Evolutionary conservation across 768 basidiomycete genomes (phyloP).

Genomic region (Leccinum variicolor): DNA sequence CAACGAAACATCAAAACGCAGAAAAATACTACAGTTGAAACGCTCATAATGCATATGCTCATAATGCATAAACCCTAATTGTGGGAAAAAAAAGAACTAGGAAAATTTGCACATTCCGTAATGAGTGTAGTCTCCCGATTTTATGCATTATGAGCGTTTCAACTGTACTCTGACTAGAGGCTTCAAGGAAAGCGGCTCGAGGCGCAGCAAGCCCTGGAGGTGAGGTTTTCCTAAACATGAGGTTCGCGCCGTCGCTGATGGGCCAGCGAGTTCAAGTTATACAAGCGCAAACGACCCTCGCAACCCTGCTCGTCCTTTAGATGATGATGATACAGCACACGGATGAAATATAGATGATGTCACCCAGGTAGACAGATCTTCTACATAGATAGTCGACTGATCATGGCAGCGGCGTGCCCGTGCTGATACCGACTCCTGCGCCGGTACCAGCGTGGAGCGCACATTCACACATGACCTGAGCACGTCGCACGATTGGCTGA

Average conservation of each 20-base stretch:
- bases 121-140: too few species aligned
- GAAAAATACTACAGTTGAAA: background rate
- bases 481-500: slow-evolving; percentile 76
- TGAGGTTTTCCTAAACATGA: slow-evolving; percentile 23
- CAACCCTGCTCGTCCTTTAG: slow-evolving; percentile 74
- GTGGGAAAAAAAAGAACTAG: too few species aligned
- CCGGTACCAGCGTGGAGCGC: slow-evolving; percentile 41
- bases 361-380: background rate
- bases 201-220: slow-evolving; percentile 90
- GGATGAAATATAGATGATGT: slow-evolving; percentile 19
- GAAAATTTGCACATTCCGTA: too few species aligned
- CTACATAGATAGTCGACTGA: background rate
- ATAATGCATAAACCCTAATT: too few species aligned
- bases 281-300: slow-evolving; percentile 79
- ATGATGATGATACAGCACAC: slow-evolving; percentile 6
- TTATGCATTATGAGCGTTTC: too few species aligned
- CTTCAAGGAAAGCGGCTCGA: slow-evolving; percentile 82
- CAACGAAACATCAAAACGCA: background rate
- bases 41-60: too few species aligned
- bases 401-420: background rate
- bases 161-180: slow-evolving; percentile 85
- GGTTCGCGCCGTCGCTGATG: slow-evolving; percentile 9
- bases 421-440: slow-evolving; percentile 6
- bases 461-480: slow-evolving; percentile 86
- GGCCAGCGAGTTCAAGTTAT: slow-evolving; percentile 54